Evolutionary conservation across 2,329 filamentous ascomycete genomes (phyloP).

Genomic region (Pyricularia sp.): DNA sequence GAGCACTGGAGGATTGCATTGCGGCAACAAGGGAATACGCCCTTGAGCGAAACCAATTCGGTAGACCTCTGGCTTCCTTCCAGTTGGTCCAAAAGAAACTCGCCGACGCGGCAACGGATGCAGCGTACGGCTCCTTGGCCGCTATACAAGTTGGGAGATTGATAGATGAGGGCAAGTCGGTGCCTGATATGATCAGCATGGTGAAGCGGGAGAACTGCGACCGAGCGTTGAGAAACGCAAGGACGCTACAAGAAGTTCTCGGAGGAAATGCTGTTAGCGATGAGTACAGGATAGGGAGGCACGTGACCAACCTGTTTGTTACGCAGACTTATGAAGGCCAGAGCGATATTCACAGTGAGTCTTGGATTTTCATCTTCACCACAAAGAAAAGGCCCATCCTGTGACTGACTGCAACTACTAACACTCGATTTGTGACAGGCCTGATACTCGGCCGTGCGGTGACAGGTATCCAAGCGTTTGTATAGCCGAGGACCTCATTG

Average conservation of each 20-base stretch:
- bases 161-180: constrained; percentile 78
- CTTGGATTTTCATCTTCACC: background rate
- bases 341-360: constrained; percentile 88
- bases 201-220: constrained; percentile 98
- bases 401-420: background rate
- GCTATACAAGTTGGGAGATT: constrained; percentile 82
- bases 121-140: constrained; percentile 80
- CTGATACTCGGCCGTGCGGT: constrained; percentile 56
- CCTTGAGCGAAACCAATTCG: constrained; percentile 90
- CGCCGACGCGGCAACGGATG: constrained; percentile 82
- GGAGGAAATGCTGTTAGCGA: constrained; percentile 97
- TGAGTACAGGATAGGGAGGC: constrained; percentile 87
- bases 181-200: constrained; percentile 94
- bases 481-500: constrained; percentile 25
- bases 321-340: constrained; percentile 98
- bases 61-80: constrained; percentile 87
- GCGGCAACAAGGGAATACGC: constrained; percentile 69
- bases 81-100: constrained; percentile 98
- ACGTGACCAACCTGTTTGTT: constrained; percentile 92
- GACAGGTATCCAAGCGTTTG: constrained; percentile 57
- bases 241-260: constrained; percentile 84
- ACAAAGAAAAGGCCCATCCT: background rate
- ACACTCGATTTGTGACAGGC: constrained; percentile 19
- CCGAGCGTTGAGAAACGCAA: constrained; percentile 64
- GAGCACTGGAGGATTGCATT: constrained; percentile 87